Evolutionary conservation across 2,329 filamentous ascomycete genomes (phyloP).

Genomic region (Laburnicola sp.): DNA sequence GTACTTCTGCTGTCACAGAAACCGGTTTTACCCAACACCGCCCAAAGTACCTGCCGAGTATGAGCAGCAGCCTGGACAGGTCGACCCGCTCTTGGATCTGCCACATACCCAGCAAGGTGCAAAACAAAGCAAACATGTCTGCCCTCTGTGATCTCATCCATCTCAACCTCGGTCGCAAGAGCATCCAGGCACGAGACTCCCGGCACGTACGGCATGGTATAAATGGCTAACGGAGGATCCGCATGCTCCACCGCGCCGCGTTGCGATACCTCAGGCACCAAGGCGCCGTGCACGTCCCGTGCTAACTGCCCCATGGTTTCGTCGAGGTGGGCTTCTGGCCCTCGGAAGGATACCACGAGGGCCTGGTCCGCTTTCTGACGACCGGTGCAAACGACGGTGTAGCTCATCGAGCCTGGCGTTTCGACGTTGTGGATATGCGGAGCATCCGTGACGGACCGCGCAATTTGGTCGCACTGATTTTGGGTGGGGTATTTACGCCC

Average conservation of each 20-base stretch:
- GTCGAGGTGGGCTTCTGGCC: conserved; percentile 7
- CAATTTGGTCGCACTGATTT: conserved; percentile 12
- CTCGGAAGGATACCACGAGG: conserved; percentile 11
- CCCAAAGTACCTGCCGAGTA: conserved; percentile 1
- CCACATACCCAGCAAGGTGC: conserved; percentile 4
- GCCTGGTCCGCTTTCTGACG: conserved; percentile 7
- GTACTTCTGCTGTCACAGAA: conserved; percentile 2
- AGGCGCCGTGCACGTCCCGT: conserved; percentile 8
- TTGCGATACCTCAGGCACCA: conserved; percentile 10
- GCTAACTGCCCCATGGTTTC: conserved; percentile 5
- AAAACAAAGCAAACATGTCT: conserved; percentile 4
- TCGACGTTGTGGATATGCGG: conserved; percentile 8
- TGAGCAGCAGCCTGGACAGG: background rate
- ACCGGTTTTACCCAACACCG: conserved; percentile 1
- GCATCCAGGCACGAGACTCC: conserved; percentile 1
- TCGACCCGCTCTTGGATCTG: background rate
- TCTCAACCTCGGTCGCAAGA: conserved; percentile 2
- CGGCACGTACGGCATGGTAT: conserved; percentile 8
- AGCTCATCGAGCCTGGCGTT: conserved; percentile 12
- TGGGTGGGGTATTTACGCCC: conserved; percentile 8
- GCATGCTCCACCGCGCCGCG: conserved; percentile 5
- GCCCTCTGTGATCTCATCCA: conserved; percentile 5
- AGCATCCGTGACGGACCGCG: conserved; percentile 8
- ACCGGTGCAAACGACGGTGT: conserved; percentile 10
- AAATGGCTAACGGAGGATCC: conserved; percentile 6